These are phyloP conservation scores for Penicillium janthinellum DNA, from an alignment of 2,329 filamentous ascomycete species.

Conservation along the genomic window DNA sequence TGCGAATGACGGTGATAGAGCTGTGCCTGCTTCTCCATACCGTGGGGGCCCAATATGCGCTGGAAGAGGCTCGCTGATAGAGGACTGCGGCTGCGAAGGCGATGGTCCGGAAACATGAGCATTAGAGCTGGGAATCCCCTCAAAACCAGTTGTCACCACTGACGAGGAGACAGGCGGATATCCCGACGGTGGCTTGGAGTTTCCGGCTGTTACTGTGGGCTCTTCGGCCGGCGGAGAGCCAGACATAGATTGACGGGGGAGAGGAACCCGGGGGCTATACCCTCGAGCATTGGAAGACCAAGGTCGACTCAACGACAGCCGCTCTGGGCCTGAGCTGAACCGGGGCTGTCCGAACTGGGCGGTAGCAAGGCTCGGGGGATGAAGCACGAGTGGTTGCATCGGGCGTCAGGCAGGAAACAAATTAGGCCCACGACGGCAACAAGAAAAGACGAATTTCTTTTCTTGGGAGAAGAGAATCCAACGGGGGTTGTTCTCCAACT, in stretches of 20 bases:
- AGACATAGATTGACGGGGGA: constrained; percentile 48
- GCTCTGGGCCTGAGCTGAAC: constrained; percentile 38
- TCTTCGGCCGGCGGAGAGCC: constrained; percentile 42
- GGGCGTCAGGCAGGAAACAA: constrained; percentile 24
- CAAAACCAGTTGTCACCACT: constrained; percentile 6
- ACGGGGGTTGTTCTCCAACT: constrained; percentile 24
- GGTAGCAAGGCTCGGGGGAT: constrained; percentile 40
- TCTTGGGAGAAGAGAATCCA: not conserved
- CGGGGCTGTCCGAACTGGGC: constrained; percentile 40
- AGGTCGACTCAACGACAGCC: constrained; percentile 37
- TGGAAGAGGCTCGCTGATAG: constrained; percentile 23
- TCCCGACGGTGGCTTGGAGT: constrained; percentile 32
- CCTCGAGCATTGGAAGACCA: constrained; percentile 42
- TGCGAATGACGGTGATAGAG: constrained; percentile 9
- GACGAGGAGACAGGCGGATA: constrained; percentile 33
- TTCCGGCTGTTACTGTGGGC: constrained; percentile 41
- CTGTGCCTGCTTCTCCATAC: constrained; percentile 23
- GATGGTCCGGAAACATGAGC: not conserved
- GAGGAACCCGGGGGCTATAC: constrained; percentile 43
- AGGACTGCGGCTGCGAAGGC: constrained; percentile 10
- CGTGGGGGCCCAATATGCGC: constrained; percentile 20
- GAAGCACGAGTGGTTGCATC: constrained; percentile 48
- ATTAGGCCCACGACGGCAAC: constrained; percentile 17
- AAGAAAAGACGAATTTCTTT: not conserved
- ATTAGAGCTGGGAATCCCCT: not conserved